Percentiles rank a stretch among this genome's conserved stretches.
Evolutionary conservation across 331 rosid genomes (phyloP).

Genomic region (Cucumis variabilis): DNA sequence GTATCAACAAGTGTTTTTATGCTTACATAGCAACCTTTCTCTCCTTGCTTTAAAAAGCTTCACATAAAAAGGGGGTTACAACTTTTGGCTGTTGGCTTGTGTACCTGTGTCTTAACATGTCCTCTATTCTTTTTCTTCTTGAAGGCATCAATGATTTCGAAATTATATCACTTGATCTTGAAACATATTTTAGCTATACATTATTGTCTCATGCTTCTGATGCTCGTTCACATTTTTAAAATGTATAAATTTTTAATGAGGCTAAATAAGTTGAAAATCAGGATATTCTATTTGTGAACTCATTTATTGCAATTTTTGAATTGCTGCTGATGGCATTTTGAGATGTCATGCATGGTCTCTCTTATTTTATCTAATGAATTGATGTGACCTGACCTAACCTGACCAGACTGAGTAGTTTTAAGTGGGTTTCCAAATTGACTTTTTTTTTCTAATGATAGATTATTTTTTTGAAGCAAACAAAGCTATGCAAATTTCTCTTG

Average conservation of each 20-base stretch:
- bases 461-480: conserved; percentile 95
- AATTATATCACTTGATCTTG: background rate
- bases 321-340: background rate
- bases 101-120: background rate
- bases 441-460: conserved; percentile 41
- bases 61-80: background rate
- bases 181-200: background rate
- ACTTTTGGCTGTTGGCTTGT: conserved; percentile 23
- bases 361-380: background rate
- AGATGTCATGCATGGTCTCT: background rate
- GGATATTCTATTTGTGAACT: background rate
- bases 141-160: background rate
- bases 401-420: background rate
- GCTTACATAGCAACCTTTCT: background rate
- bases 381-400: background rate
- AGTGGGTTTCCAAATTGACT: background rate
- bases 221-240: background rate
- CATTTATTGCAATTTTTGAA: background rate
- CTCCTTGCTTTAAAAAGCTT: background rate
- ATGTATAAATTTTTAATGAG: background rate
- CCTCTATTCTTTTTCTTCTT: background rate
- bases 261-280: background rate
- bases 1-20: background rate
- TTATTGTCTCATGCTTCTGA: background rate
- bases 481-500: conserved; percentile 90